These are phyloP conservation scores for Allantophomopsis cytisporea DNA, from an alignment of 2,329 filamentous ascomycete species.

Conservation along the genomic window DNA sequence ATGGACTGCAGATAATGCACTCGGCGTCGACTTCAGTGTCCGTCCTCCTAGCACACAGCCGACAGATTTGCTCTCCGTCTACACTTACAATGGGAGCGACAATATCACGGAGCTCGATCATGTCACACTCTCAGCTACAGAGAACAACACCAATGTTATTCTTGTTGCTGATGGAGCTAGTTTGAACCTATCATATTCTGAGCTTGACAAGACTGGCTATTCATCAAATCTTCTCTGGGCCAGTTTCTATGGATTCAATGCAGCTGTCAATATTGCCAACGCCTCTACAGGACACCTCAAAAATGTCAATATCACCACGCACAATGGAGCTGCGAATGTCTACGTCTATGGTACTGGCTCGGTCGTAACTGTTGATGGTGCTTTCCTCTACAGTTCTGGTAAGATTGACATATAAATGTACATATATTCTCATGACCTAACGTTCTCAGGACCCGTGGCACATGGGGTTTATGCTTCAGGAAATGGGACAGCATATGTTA, in stretches of 20 bases:
- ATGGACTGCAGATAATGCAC: constrained; percentile 10
- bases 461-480: constrained; percentile 20
- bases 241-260: constrained; percentile 19
- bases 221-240: constrained; percentile 14
- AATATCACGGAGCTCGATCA: constrained; percentile 4
- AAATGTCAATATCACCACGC: constrained; percentile 18
- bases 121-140: constrained; percentile 3
- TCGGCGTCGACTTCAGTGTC: constrained; percentile 7
- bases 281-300: constrained; percentile 12
- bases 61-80: not conserved
- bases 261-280: constrained; percentile 18
- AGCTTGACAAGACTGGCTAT: constrained; percentile 18
- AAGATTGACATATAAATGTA: no score
- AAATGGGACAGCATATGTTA: constrained; percentile 16
- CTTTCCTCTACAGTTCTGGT: constrained; percentile 17
- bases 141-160: constrained; percentile 11
- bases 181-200: constrained; percentile 12
- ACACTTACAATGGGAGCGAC: constrained; percentile 1
- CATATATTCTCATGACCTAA: no score
- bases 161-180: constrained; percentile 6
- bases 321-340: constrained; percentile 20
- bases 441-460: constrained; percentile 11
- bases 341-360: constrained; percentile 18
- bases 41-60: constrained; percentile 4
- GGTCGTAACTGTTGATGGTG: constrained; percentile 12